These are phyloP conservation scores for Prunus kanzakura DNA, from an alignment of 306 rosid species.

Conservation along the genomic window DNA sequence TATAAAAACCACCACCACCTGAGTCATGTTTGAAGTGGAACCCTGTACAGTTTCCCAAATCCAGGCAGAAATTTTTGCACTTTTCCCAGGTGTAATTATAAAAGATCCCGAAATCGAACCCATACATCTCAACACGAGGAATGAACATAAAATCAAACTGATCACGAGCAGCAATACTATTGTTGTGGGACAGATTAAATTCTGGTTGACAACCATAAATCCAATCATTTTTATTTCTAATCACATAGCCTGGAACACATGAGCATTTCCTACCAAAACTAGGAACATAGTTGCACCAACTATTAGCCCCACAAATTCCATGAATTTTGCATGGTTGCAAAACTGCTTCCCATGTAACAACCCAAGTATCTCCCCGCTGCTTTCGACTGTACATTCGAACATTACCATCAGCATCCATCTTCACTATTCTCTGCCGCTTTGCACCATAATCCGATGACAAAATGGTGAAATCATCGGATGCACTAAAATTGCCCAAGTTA, in stretches of 20 bases:
- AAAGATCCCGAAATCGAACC: conserved; percentile 27
- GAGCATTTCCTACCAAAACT: conserved; percentile 25
- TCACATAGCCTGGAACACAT: conserved; percentile 20
- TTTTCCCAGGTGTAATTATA: conserved; percentile 6
- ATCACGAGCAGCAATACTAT: neutral
- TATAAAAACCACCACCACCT: neutral
- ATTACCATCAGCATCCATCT: conserved; percentile 43
- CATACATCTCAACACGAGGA: conserved; percentile 36
- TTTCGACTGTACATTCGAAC: conserved; percentile 41
- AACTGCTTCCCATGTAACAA: conserved; percentile 49
- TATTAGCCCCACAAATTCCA: conserved; percentile 38
- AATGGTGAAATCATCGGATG: conserved; percentile 40
- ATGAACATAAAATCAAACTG: conserved; percentile 30
- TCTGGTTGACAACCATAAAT: conserved; percentile 31
- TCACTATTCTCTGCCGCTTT: conserved; percentile 35
- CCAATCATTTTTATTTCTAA: conserved; percentile 18
- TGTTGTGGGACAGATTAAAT: conserved; percentile 26
- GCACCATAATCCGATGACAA: conserved; percentile 44
- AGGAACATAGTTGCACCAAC: conserved; percentile 12
- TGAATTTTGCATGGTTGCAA: conserved; percentile 39
- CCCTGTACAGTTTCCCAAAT: conserved; percentile 33
- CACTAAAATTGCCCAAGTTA: conserved; percentile 39
- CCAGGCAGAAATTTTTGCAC: conserved; percentile 37
- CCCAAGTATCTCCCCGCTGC: conserved; percentile 24
- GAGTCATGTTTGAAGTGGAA: neutral